Evolutionary conservation across 352 stramenopile species (phyloP).

Genomic region (Phytophthora uliginosa): DNA sequence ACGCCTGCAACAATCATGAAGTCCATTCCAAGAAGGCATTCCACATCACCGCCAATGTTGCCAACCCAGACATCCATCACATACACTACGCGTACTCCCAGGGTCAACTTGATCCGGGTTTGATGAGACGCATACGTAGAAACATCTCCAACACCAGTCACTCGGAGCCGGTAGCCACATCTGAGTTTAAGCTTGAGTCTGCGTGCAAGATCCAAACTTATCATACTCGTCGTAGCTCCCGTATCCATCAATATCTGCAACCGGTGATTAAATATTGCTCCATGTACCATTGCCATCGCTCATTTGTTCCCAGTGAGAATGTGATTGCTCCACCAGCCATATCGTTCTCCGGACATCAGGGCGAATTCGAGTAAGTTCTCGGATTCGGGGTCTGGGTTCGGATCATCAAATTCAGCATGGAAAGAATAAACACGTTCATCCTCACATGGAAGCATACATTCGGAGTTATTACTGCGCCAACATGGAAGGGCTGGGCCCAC

Average conservation of each 20-base stretch:
- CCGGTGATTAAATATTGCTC: constrained; percentile 6
- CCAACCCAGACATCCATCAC: constrained; percentile 39
- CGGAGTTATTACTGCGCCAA: too few relatives aligned
- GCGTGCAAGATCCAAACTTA: constrained; percentile 36
- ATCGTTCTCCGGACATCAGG: constrained; percentile 11
- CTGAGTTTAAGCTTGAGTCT: constrained; percentile 27
- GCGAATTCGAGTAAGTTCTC: constrained; percentile 13
- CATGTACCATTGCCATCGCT: not conserved
- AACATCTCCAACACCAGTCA: constrained; percentile 25
- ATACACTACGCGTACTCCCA: too few relatives aligned
- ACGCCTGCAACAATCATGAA: constrained; percentile 41
- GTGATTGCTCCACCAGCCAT: constrained; percentile 21
- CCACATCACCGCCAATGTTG: constrained; percentile 32
- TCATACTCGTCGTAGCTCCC: constrained; percentile 30
- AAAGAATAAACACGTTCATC: too few relatives aligned
- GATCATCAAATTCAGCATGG: too few relatives aligned
- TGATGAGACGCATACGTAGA: constrained; percentile 16
- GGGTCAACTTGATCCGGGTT: constrained; percentile 41
- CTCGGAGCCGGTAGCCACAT: not conserved
- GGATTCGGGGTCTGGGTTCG: not conserved
- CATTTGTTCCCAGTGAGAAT: not conserved
- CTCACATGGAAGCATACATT: too few relatives aligned
- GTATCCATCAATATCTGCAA: constrained; percentile 26
- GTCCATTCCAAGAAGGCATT: constrained; percentile 41
- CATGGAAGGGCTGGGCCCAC: too few relatives aligned